Evolutionary conservation across 192 early-diverging fungal species (phyloP), one percentile per base, ranked within the genome.

Genomic region (Spizellomyces punctatus): DNA sequence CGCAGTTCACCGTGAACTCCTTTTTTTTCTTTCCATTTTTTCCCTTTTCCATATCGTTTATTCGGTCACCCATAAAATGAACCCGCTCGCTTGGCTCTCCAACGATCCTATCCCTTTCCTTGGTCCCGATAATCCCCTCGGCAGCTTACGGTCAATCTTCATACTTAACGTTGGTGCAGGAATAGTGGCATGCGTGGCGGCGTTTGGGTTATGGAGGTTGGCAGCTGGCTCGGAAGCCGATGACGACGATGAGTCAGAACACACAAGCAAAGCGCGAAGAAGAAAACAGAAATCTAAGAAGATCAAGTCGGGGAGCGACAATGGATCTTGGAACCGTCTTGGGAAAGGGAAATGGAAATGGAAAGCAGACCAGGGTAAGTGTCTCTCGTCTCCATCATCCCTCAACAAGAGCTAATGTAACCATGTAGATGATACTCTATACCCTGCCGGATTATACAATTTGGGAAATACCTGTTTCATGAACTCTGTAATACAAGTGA

Each of bases 381-480:
- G 10, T 59, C n/a, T 17, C 50, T n/a, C 5, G 5, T 67, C 27
- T 7, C 44, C 19, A 43, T 21, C 7, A 48, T 17, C 19, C 21
- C 22, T 14, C 46, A 7, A 6, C 6, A 7, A 19, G 46, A 9
- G 6, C 47, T 66, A 1, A 21, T 49, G 6, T 17, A 61, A 4
- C 27, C 46, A n/a, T 43, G 5, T 45, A 61, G 45, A 52, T 59
- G 66, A 46, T 19, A 14, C 22, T 19, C 16, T 86, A 21, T 86
- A 81, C 55, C 82, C 88, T 50, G 80, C 83, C 14, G 93, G 93
- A 10, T 81, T 95, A 9, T 80, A 89, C 70, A 95, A 95, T 68
- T 72, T 91, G 69, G 92, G 94, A 19, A 95, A 95, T 74, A 93
- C 92, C 7, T 95, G 94, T 78, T 95, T 94, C 75, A 86, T 95